Conservation (phyloP, 73 alveolate species). For the Tetrahymena elliotti region DNA sequence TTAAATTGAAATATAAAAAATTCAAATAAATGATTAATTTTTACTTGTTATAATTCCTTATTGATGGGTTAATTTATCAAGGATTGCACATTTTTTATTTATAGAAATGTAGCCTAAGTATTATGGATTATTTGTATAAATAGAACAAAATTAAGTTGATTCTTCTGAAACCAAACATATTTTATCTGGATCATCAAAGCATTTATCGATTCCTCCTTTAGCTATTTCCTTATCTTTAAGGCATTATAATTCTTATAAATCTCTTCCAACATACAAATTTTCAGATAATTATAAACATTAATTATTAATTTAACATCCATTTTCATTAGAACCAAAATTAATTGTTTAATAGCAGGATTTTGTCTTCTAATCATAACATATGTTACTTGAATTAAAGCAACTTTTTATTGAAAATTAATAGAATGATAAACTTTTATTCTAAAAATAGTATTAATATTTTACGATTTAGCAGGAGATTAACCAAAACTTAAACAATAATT, state of each 20-base stretch:
- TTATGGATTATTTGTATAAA: no score
- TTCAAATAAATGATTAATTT: no score
- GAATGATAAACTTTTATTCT: no score
- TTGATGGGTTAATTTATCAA: background rate
- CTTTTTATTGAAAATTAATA: background rate
- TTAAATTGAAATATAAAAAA: no score
- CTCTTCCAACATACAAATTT: background rate
- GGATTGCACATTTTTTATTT: background rate
- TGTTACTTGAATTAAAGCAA: background rate
- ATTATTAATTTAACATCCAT: background rate
- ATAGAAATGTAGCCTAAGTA: background rate
- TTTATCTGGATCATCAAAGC: background rate
- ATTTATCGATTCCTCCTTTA: background rate
- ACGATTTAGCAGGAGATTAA: background rate
- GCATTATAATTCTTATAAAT: background rate
- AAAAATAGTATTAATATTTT: no score
- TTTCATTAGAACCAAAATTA: background rate
- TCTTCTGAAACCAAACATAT: background rate
- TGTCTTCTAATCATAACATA: background rate
- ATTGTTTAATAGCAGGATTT: background rate
- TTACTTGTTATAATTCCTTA: background rate
- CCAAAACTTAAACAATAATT: background rate
- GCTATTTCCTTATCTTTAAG: background rate
- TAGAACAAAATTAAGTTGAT: background rate
- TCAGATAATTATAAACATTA: background rate